phyloP scores from a whole-genome alignment of 1,139 yeast species.

The Zygosaccharomyces pseudobailii region DNA sequence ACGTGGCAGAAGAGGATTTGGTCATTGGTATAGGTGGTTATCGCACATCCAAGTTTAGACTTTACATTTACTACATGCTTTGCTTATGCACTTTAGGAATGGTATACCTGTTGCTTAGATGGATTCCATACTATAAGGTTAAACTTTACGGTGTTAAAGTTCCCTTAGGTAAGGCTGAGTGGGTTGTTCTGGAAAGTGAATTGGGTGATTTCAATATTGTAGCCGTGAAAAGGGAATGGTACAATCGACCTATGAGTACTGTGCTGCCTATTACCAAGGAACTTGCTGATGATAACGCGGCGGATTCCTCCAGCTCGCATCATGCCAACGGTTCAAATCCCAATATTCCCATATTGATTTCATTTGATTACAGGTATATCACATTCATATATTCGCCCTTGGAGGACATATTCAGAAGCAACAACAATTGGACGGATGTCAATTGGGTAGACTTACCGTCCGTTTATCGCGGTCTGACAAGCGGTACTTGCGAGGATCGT shows the following conservation, averaged over 20 bases:
- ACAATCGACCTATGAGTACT: conserved; percentile 66
- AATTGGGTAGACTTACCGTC: conserved; percentile 62
- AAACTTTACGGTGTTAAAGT: conserved; percentile 59
- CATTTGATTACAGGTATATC: conserved; percentile 77
- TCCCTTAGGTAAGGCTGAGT: conserved; percentile 77
- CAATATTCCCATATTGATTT: conserved; percentile 58
- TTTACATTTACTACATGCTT: conserved; percentile 46
- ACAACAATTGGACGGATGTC: conserved; percentile 78
- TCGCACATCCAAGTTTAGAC: conserved; percentile 46
- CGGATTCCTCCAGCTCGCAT: conserved; percentile 20
- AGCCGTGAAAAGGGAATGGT: conserved; percentile 52
- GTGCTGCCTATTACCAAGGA: conserved; percentile 42
- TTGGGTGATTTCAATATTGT: conserved; percentile 76
- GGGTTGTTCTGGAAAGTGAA: conserved; percentile 93
- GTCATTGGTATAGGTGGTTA: conserved; percentile 94
- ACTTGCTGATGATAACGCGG: conserved; percentile 9
- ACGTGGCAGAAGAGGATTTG: conserved; percentile 91
- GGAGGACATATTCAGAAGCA: conserved; percentile 79
- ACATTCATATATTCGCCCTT: conserved; percentile 77
- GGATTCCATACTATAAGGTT: conserved; percentile 79
- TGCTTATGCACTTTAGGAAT: conserved; percentile 64
- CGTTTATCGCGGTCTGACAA: conserved; percentile 68
- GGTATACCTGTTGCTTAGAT: conserved; percentile 66
- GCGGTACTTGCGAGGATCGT: conserved; percentile 64
- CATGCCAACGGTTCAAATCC: conserved; percentile 33